phyloP scores from a whole-genome alignment of 2,329 filamentous ascomycete species.

The Penicillium fuscoglaucum region DNA sequence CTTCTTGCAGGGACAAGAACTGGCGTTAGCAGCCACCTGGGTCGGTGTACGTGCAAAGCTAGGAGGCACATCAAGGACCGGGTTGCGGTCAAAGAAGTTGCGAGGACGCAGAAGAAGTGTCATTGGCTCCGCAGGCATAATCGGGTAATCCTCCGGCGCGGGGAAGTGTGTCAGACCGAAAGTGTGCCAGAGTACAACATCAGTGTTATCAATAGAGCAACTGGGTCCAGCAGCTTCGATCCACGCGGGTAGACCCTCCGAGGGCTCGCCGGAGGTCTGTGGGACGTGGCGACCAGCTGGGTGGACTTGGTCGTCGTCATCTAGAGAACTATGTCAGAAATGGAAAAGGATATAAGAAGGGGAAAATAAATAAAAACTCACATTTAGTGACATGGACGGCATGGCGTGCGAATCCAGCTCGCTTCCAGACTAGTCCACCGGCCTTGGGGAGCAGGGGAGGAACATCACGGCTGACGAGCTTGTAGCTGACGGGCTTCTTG shows the following conservation, averaged over 20 bases:
- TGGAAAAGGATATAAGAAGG: not conserved
- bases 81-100: conserved; percentile 80
- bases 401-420: conserved; percentile 83
- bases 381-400: conserved; percentile 87
- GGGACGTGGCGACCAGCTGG: conserved; percentile 85
- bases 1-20: conserved; percentile 38
- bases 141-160: conserved; percentile 82
- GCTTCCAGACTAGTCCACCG: conserved; percentile 81
- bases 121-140: conserved; percentile 89
- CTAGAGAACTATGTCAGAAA: conserved; percentile 44
- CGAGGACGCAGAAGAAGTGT: conserved; percentile 73
- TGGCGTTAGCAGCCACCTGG: conserved; percentile 56
- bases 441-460: conserved; percentile 76
- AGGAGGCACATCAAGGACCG: conserved; percentile 76
- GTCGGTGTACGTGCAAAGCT: conserved; percentile 72
- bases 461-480: conserved; percentile 84
- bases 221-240: conserved; percentile 64
- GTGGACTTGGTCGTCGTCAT: conserved; percentile 78
- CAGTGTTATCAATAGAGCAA: conserved; percentile 72
- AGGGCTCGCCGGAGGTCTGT: conserved; percentile 79
- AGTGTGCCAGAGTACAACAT: conserved; percentile 90
- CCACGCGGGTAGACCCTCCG: conserved; percentile 72
- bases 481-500: conserved; percentile 81
- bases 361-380: conserved; percentile 49
- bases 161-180: conserved; percentile 92